Evolutionary conservation across 2,329 filamentous ascomycete species (phyloP).

Genomic region (Epichloe sibirici): DNA sequence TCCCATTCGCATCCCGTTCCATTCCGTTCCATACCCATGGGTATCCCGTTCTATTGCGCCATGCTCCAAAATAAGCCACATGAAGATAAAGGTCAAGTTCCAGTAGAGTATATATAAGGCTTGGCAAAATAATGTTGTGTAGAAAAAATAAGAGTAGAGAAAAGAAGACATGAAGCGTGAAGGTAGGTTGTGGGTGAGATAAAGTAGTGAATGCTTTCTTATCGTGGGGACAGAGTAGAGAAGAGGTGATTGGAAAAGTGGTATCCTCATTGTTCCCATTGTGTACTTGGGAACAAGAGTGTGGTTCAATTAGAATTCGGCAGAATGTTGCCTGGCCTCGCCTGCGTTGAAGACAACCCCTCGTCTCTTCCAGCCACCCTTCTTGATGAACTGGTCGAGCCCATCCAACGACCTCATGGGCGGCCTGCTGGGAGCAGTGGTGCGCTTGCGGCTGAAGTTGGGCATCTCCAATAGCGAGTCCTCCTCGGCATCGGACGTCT

Average conservation of each 20-base stretch:
- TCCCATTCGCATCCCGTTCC: not conserved
- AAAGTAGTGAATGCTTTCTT: not conserved
- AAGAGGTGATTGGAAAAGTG: too few species aligned
- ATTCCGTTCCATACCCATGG: not conserved
- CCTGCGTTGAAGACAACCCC: conserved; percentile 28
- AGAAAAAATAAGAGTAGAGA: not conserved
- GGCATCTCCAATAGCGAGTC: conserved; percentile 13
- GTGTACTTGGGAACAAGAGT: too few species aligned
- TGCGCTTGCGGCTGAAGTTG: conserved; percentile 25
- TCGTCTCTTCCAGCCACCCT: conserved; percentile 31
- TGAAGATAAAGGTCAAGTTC: not conserved
- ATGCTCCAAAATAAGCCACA: not conserved
- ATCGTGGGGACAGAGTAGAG: too few species aligned
- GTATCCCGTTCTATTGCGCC: not conserved
- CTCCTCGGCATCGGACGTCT: conserved; percentile 10
- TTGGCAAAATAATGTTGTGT: not conserved
- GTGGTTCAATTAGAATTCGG: not conserved
- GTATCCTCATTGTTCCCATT: too few species aligned
- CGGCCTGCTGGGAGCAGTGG: conserved; percentile 20
- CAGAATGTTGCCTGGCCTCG: conserved; percentile 9
- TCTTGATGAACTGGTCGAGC: conserved; percentile 30
- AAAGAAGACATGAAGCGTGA: not conserved
- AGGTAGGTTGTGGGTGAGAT: not conserved
- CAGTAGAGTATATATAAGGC: not conserved
- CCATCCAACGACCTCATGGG: conserved; percentile 25